A percentile compares a stretch with the other conserved stretches of the same genome.
These are phyloP conservation scores for Xerocomellus amylosporus DNA, from an alignment of 768 basidiomycete species.

Conservation along the genomic window DNA sequence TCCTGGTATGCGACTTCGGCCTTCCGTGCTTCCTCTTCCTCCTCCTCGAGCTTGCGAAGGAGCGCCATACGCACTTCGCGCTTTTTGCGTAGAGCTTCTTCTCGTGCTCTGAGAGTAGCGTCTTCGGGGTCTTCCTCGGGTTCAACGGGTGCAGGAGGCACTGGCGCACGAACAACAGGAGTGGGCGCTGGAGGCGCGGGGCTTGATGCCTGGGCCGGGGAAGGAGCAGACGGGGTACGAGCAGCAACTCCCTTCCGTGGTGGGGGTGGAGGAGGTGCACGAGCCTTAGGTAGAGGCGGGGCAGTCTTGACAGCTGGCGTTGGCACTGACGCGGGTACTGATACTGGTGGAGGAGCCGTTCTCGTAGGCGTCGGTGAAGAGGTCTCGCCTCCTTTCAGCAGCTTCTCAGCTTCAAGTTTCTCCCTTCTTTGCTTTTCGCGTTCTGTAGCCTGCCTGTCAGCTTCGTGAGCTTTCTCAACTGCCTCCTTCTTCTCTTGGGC, in stretches of 20 bases:
- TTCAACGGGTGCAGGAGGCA: constrained; percentile 40
- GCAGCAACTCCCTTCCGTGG: constrained; percentile 15
- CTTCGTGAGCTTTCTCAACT: constrained; percentile 74
- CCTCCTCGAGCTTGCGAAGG: constrained; percentile 66
- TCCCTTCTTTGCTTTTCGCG: constrained; percentile 70
- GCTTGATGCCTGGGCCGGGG: constrained; percentile 23
- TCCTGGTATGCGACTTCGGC: constrained; percentile 43
- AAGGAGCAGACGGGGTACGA: constrained; percentile 20
- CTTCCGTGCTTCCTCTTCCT: constrained; percentile 55
- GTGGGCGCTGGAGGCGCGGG: constrained; percentile 26
- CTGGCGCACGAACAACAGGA: constrained; percentile 25
- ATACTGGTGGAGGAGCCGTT: constrained; percentile 42
- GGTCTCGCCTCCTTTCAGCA: constrained; percentile 47
- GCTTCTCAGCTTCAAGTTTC: constrained; percentile 73
- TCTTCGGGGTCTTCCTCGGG: constrained; percentile 77
- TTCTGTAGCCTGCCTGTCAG: constrained; percentile 79
- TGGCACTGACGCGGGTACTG: constrained; percentile 36
- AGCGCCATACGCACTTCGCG: constrained; percentile 69
- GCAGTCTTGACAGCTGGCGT: constrained; percentile 36
- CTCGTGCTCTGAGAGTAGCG: constrained; percentile 59
- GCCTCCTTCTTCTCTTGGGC: constrained; percentile 88
- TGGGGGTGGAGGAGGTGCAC: constrained; percentile 37
- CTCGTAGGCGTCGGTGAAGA: constrained; percentile 43
- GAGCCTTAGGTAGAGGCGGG: constrained; percentile 34
- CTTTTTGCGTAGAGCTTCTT: constrained; percentile 69